phyloP scores from a whole-genome alignment of 2,329 filamentous ascomycete genomes.

The Metarhizium anisopliae region DNA sequence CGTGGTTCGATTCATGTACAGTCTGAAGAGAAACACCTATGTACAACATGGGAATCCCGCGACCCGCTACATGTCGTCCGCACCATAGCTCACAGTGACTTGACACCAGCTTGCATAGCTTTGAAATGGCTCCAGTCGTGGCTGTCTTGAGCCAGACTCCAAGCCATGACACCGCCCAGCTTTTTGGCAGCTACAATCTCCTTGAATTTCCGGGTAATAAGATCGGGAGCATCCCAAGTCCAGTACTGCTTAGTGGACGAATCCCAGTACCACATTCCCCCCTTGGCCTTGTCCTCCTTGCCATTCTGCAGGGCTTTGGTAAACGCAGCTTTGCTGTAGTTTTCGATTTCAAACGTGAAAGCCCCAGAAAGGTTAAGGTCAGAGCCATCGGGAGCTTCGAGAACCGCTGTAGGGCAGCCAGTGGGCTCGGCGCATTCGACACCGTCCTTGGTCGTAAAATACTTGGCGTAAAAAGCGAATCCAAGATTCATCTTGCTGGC shows the following conservation, averaged over 20 bases:
- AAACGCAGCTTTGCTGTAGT: conserved; percentile 26
- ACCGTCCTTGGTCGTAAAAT: conserved; percentile 39
- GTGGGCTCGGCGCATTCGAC: conserved; percentile 37
- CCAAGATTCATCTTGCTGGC: conserved; percentile 53
- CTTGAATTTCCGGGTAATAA: conserved; percentile 37
- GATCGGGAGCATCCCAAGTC: conserved; percentile 45
- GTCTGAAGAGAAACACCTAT: too few species aligned
- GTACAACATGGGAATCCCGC: too few species aligned
- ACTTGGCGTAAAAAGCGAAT: conserved; percentile 62
- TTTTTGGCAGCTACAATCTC: conserved; percentile 30
- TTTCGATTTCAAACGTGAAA: conserved; percentile 28
- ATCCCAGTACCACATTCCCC: conserved; percentile 49
- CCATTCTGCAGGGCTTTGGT: conserved; percentile 30
- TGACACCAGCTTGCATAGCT: conserved; percentile 25
- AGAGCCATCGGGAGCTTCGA: conserved; percentile 51
- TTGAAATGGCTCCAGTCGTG: conserved; percentile 32
- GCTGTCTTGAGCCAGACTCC: conserved; percentile 43
- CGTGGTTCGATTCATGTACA: too few species aligned
- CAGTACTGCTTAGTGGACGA: conserved; percentile 35
- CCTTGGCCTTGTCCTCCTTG: conserved; percentile 34
- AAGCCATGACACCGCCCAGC: conserved; percentile 44
- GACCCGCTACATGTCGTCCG: too few species aligned
- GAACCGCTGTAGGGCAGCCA: conserved; percentile 48
- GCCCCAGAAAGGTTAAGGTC: conserved; percentile 44
- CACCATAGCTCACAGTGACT: neutral